Base-by-base conservation (phyloP, 2,329 filamentous ascomycete species). In the Ophiosphaerella narmari region DNA sequence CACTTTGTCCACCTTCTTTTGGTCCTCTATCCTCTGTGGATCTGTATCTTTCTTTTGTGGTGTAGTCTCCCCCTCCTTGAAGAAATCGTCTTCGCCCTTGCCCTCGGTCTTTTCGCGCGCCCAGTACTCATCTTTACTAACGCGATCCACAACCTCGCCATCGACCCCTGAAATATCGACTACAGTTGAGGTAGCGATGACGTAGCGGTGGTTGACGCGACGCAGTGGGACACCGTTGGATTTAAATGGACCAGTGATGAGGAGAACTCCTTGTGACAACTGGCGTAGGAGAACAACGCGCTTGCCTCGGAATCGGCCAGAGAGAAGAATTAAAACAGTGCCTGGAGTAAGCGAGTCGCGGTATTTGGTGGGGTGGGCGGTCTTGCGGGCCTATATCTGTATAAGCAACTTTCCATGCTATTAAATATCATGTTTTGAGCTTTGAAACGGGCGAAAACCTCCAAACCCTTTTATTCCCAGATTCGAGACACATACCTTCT, bases 161-260 rank as follows among this genome's bases (percentile, higher is more conserved):
- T 97, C 93, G 68, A 97, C 80, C 72, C 90, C 90, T 62, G 84
- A 80, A 72, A 99, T 80, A 76, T 93, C 87, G 72, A 95, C 84
- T 78, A 88, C 88, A 75, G 87, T 86, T 69, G 87, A 90, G 71
- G 90, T 95, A 72, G 90, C 90, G 77, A 94, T 95, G 75, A 95
- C 90, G 80, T 94, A 94, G 80, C 90, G 88, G 77, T 90, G 83
- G 83, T 95, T 95, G 77, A 95, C 90, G 77, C 83, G 87, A 80
- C 94, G 89, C 74, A 99, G 87, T 65, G 94, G 94, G 57, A 99
- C 94, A 78, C 94, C 94, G 84, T 99, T 99, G 82, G 97, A 88
- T 86, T 97, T 97, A 90, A 97, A 99, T 77, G 94, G 94, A 68
- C 94, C 94, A 74, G 94, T 99, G 72, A 99, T 91, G 77, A 99